Percentiles rank a stretch among this genome's conserved stretches.
phyloP scores from a whole-genome alignment of 2,329 filamentous ascomycete genomes.

The Fusarium bactridioides region DNA sequence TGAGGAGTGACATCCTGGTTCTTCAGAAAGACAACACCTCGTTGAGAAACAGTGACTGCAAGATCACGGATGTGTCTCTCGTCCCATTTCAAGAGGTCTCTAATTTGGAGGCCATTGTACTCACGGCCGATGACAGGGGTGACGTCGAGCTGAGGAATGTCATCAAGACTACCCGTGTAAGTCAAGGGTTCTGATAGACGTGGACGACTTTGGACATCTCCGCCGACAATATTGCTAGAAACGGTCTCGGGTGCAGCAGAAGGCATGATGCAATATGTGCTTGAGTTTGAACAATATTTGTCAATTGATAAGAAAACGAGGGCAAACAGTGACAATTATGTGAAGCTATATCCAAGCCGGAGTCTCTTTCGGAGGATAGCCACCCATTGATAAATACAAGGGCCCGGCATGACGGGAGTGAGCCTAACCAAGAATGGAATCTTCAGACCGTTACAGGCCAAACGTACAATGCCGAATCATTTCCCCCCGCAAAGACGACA shows the following conservation, averaged over 20 bases:
- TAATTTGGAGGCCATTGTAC: constrained; percentile 50
- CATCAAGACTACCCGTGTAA: constrained; percentile 53
- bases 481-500: constrained; percentile 42
- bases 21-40: constrained; percentile 50
- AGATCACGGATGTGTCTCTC: constrained; percentile 62
- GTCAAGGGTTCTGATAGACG: constrained; percentile 47
- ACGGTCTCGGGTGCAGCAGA: constrained; percentile 41
- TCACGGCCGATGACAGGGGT: constrained; percentile 62
- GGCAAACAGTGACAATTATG: not conserved
- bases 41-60: constrained; percentile 57
- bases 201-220: constrained; percentile 43
- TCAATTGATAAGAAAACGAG: constrained; percentile 6
- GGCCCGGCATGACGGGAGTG: not conserved
- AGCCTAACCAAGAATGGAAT: constrained; percentile 30
- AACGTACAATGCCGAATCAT: constrained; percentile 35
- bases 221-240: constrained; percentile 43
- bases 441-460: constrained; percentile 26
- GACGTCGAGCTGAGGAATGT: constrained; percentile 48
- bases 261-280: constrained; percentile 45
- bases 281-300: constrained; percentile 1
- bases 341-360: constrained; percentile 26
- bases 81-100: constrained; percentile 46
- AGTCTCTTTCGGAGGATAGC: constrained; percentile 25
- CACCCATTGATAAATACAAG: constrained; percentile 10
- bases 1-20: constrained; percentile 47